Percentiles rank a stretch among this genome's conserved stretches.
Evolutionary conservation across 441 rosid species (phyloP).

Genomic region (Cnidoscolus chayamansa): DNA sequence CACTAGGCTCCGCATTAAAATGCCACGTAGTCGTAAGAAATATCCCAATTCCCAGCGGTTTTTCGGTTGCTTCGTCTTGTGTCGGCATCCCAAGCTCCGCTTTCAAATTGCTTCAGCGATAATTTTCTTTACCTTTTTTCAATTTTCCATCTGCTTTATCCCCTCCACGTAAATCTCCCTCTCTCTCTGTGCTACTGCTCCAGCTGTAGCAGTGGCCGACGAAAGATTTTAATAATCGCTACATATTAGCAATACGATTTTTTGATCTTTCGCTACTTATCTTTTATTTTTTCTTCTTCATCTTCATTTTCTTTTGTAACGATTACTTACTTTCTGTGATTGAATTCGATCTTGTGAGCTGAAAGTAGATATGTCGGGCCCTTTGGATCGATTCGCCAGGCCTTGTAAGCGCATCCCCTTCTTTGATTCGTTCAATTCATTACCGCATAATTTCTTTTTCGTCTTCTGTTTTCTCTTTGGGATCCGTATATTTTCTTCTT

Average conservation of each 20-base stretch:
- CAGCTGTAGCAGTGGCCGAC: conserved; percentile 10
- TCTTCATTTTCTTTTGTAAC: background rate
- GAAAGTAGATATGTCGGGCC: conserved; percentile 52
- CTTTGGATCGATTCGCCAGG: conserved; percentile 51
- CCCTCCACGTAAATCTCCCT: background rate
- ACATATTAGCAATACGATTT: background rate
- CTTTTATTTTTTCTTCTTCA: background rate
- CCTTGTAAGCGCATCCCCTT: conserved; percentile 48
- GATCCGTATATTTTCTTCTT: conserved; percentile 11
- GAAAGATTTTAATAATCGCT: background rate
- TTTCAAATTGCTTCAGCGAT: background rate
- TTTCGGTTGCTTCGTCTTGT: background rate
- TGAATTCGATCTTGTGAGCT: conserved; percentile 20
- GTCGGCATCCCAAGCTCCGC: background rate
- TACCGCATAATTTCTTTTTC: background rate
- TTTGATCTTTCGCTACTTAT: background rate
- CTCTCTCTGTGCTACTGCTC: background rate
- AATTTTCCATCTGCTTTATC: background rate
- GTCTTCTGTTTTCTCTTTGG: background rate
- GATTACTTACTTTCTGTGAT: background rate
- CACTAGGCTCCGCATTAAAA: background rate
- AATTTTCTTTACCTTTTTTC: background rate
- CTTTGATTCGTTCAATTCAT: background rate
- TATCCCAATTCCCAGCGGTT: background rate
- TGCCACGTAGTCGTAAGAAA: background rate